A percentile compares a stretch with the other conserved stretches of the same genome.
Evolutionary conservation across 2,329 filamentous ascomycete species (phyloP).

Genomic region (Didymosphaeria variabile): DNA sequence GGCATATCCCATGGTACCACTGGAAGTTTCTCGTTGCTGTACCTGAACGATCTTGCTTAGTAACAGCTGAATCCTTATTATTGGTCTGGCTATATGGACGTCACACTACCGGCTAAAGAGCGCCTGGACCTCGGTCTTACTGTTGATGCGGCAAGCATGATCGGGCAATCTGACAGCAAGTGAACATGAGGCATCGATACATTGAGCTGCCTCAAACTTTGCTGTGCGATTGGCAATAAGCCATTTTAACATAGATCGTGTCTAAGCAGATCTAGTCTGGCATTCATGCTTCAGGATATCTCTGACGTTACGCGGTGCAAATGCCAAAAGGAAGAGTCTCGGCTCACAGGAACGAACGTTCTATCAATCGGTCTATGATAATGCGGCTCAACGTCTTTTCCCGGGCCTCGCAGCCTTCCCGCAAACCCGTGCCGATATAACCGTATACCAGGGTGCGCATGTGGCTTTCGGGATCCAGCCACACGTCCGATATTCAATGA

Average conservation of each 20-base stretch:
- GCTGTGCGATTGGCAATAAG: too few relatives aligned
- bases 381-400: constrained; percentile 16
- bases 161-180: background rate
- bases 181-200: background rate
- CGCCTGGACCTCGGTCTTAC: background rate
- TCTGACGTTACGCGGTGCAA: background rate
- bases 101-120: background rate
- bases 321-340: background rate
- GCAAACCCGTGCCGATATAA: constrained; percentile 11
- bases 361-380: background rate
- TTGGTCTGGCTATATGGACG: background rate
- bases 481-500: background rate
- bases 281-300: background rate
- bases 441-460: constrained; percentile 5
- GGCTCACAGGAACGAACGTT: background rate
- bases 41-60: background rate
- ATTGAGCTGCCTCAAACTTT: background rate
- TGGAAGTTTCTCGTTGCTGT: background rate
- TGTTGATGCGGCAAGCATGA: too few relatives aligned
- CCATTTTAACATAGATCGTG: too few relatives aligned
- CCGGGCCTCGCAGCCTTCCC: constrained; percentile 6
- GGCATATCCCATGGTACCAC: background rate
- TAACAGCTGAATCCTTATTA: background rate
- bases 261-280: too few relatives aligned
- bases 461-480: constrained; percentile 3